Percentiles rank a stretch among this genome's conserved stretches.
Conservation (phyloP, 169 alveolate genomes). For the Plasmodium blacklocki region DNA sequence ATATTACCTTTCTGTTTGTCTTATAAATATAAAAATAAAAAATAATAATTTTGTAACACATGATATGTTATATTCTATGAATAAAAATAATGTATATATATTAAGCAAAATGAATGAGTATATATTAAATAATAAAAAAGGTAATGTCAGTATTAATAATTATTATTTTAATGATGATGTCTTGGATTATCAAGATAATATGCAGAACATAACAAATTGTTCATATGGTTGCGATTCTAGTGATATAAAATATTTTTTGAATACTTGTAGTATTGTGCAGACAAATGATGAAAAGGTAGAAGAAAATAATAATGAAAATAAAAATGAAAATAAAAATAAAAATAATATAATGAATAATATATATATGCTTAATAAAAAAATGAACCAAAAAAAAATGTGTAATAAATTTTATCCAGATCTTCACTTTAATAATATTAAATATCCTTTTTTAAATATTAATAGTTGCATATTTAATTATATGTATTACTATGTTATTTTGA, state of each 20-base stretch:
- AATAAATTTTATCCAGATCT: background rate
- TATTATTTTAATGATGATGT: background rate
- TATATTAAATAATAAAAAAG: background rate
- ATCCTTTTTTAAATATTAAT: constrained; percentile 74
- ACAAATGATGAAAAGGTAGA: background rate
- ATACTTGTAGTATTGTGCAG: background rate
- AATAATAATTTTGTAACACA: background rate
- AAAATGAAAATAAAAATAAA: background rate
- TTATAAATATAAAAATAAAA: constrained; percentile 59
- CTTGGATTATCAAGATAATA: too few relatives aligned
- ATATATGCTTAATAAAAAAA: too few relatives aligned
- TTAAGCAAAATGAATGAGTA: constrained; percentile 7
- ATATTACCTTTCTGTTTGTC: constrained; percentile 43
- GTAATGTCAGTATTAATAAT: background rate
- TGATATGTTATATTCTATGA: background rate
- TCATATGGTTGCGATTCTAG: too few relatives aligned
- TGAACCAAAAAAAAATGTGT: background rate
- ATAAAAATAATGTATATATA: background rate
- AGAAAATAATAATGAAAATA: constrained; percentile 5
- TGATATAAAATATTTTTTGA: background rate
- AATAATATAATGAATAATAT: too few relatives aligned
- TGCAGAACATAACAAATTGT: too few relatives aligned
- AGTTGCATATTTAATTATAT: constrained; percentile 59
- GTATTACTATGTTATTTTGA: constrained; percentile 57
- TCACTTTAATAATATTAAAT: constrained; percentile 7